A percentile compares a stretch with the other conserved stretches of the same genome.
These are phyloP conservation scores for Termitomyces sp. DNA, from an alignment of 1,284 basidiomycete species.

Conservation along the genomic window DNA sequence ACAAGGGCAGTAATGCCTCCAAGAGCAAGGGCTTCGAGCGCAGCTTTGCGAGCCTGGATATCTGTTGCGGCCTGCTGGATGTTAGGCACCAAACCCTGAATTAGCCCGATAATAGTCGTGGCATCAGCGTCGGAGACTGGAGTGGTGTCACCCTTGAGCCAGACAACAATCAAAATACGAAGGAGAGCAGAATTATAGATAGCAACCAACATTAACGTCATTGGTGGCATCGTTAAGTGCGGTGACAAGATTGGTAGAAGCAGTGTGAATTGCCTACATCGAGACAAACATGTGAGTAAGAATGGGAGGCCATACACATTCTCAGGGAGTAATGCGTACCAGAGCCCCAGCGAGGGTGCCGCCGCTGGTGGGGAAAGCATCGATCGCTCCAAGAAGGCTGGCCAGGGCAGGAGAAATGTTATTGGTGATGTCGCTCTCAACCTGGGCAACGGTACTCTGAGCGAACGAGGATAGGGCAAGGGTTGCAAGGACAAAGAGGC, in stretches of 20 bases:
- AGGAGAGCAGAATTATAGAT: neutral
- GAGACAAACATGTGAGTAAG: neutral
- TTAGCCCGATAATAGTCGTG: conserved; percentile 14
- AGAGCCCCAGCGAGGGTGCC: conserved; percentile 22
- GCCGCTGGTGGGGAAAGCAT: conserved; percentile 26
- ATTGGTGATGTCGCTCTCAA: conserved; percentile 27
- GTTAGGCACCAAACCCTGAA: conserved; percentile 20
- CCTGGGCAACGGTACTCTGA: conserved; percentile 19
- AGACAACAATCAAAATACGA: neutral
- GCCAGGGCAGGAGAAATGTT: conserved; percentile 24
- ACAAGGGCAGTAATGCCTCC: conserved; percentile 25
- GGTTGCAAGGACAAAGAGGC: conserved; percentile 17
- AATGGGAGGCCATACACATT: neutral
- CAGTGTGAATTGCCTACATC: conserved; percentile 28
- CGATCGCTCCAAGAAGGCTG: conserved; percentile 27
- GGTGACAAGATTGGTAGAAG: conserved; percentile 21
- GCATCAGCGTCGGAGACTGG: conserved; percentile 20
- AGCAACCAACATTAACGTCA: conserved; percentile 20
- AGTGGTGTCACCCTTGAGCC: conserved; percentile 3
- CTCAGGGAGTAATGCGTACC: conserved; percentile 15
- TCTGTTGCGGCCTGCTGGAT: conserved; percentile 16
- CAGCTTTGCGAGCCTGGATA: conserved; percentile 19
- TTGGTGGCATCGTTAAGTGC: conserved; percentile 25
- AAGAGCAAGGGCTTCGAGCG: conserved; percentile 22
- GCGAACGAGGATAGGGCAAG: conserved; percentile 14